Percentiles rank a stretch among this genome's conserved stretches.
Conservation (phyloP, 257 asterid genomes). For the Ehretia macrophylla region DNA sequence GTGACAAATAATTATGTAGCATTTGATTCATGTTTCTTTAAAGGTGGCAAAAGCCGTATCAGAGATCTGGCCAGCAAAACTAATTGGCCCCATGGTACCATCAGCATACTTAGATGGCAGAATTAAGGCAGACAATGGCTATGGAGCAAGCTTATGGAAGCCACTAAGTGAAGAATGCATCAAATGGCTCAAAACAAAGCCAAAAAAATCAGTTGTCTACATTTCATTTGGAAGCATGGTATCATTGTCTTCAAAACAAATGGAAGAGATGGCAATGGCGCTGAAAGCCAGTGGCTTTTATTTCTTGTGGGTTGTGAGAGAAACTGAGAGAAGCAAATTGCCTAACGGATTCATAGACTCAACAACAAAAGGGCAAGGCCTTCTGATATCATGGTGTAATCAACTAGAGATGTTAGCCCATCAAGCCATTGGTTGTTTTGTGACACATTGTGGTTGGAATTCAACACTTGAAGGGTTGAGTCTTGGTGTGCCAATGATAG, state of each 20-base stretch:
- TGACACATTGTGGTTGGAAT: constrained; percentile 74
- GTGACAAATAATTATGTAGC: too few relatives aligned
- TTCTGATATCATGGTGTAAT: constrained; percentile 68
- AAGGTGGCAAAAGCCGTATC: constrained; percentile 45
- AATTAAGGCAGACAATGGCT: constrained; percentile 54
- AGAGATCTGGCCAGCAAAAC: constrained; percentile 47
- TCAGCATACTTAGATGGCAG: constrained; percentile 55
- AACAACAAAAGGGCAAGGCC: constrained; percentile 28
- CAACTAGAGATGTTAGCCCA: constrained; percentile 56
- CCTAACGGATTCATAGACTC: constrained; percentile 29
- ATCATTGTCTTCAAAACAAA: constrained; percentile 38
- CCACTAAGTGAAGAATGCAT: constrained; percentile 48
- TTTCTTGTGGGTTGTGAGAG: constrained; percentile 66
- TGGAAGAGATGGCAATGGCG: constrained; percentile 49
- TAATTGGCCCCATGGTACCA: constrained; percentile 70
- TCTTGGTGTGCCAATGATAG: constrained; percentile 65
- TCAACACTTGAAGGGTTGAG: constrained; percentile 56
- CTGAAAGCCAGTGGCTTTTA: constrained; percentile 19
- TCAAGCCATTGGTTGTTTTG: constrained; percentile 53
- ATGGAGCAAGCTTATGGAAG: constrained; percentile 78
- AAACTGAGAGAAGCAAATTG: constrained; percentile 42
- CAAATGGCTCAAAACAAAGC: constrained; percentile 52
- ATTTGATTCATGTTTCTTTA: background rate
- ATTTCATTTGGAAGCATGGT: constrained; percentile 78
- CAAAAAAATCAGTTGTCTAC: constrained; percentile 45